Percentiles rank a stretch among this genome's conserved stretches.
phyloP scores from a whole-genome alignment of 345 rosid species.

The Gossypium rotundifolium region DNA sequence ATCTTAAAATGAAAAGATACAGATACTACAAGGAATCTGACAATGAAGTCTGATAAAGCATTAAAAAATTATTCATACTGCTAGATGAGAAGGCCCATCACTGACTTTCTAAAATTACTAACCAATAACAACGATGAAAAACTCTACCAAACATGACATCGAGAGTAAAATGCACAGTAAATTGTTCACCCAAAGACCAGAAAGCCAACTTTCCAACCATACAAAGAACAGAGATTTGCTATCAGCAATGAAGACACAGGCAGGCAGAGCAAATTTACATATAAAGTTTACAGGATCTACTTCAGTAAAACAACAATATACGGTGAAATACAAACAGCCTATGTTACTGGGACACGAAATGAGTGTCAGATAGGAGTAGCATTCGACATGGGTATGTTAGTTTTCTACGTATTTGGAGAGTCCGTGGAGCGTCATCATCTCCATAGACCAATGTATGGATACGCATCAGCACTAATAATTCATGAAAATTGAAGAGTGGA shows the following conservation, averaged over 20 bases:
- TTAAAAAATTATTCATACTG: constrained; percentile 2
- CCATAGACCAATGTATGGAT: no score
- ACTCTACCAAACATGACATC: constrained; percentile 5
- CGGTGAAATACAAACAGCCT: neutral
- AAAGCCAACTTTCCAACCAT: constrained; percentile 5
- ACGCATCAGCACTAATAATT: no score
- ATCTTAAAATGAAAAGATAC: neutral
- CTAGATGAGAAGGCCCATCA: constrained; percentile 15
- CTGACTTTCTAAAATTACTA: constrained; percentile 7
- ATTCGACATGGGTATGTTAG: neutral
- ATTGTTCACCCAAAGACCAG: neutral
- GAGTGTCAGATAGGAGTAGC: neutral
- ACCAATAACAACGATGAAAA: neutral
- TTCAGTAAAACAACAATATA: neutral
- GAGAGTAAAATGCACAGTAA: neutral
- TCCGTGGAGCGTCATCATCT: no score
- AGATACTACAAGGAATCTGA: neutral
- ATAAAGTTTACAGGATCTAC: neutral
- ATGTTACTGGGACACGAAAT: neutral
- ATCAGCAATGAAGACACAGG: neutral
- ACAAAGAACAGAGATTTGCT: constrained; percentile 1
- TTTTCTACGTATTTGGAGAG: neutral
- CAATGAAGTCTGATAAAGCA: constrained; percentile 9
- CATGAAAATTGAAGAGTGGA: no score
- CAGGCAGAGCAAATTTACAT: neutral